phyloP scores from a whole-genome alignment of 2,329 filamentous ascomycete species.

The Cladosporium sphaerospermum region DNA sequence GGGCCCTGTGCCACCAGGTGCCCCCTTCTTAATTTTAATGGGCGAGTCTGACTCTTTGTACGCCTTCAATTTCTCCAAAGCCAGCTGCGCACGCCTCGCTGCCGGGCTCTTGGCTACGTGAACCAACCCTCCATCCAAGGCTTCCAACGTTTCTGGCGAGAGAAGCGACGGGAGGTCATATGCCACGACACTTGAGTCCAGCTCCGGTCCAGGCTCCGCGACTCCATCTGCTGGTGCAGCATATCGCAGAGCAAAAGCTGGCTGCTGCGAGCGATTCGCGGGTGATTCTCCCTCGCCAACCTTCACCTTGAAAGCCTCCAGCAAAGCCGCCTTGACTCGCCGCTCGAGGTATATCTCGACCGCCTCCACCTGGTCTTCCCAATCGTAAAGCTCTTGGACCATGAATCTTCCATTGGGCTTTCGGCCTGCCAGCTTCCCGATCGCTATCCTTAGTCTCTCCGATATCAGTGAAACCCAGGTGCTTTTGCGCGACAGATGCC shows the following conservation, averaged over 20 bases:
- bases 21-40: too few relatives aligned
- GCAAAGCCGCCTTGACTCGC: background rate
- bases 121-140: background rate
- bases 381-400: background rate
- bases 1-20: too few relatives aligned
- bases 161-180: background rate
- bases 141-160: background rate
- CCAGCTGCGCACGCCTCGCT: background rate
- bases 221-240: too few relatives aligned
- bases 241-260: background rate
- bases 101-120: background rate
- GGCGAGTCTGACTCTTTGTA: background rate
- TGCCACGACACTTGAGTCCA: background rate
- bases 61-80: background rate
- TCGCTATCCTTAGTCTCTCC: conserved; percentile 12
- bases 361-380: conserved; percentile 1
- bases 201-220: background rate
- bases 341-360: background rate
- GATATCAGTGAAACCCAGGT: conserved; percentile 12
- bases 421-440: conserved; percentile 3
- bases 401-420: background rate
- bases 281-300: background rate
- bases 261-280: background rate
- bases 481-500: conserved; percentile 36
- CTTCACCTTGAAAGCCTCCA: background rate